These are phyloP conservation scores for Omphalotus guepiniiformis DNA, from an alignment of 768 basidiomycete genomes.

Conservation along the genomic window DNA sequence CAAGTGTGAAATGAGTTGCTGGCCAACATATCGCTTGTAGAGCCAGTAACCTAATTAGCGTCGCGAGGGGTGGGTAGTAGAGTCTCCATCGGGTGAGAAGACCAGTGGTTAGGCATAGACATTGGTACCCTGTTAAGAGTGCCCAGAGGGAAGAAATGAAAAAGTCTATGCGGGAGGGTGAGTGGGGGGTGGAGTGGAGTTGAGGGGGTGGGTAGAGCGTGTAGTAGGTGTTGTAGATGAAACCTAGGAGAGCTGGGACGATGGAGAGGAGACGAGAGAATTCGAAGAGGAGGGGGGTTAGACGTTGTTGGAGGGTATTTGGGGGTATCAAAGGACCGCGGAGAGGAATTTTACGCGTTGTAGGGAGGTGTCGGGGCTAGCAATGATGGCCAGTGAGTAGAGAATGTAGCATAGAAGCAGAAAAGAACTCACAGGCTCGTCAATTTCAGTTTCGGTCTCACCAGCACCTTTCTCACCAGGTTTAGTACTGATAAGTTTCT, in stretches of 20 bases:
- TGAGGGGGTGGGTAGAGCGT: constrained; percentile 40
- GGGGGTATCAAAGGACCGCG: constrained; percentile 50
- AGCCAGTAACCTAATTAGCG: constrained; percentile 87
- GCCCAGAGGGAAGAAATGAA: constrained; percentile 72
- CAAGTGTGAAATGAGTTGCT: constrained; percentile 81
- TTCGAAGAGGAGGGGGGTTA: constrained; percentile 65
- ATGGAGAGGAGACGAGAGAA: constrained; percentile 65
- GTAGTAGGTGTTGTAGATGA: constrained; percentile 57
- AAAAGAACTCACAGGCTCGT: constrained; percentile 3
- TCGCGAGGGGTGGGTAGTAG: constrained; percentile 85
- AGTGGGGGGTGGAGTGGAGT: constrained; percentile 15
- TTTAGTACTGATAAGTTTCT: constrained; percentile 5
- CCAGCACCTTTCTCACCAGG: constrained; percentile 9
- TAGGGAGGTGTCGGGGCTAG: constrained; percentile 65
- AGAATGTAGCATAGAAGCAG: neutral
- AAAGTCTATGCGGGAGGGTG: constrained; percentile 60
- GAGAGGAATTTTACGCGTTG: constrained; percentile 53
- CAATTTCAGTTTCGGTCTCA: constrained; percentile 6
- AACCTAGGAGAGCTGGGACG: constrained; percentile 68
- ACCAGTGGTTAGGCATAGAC: constrained; percentile 82
- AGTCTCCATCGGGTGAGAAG: constrained; percentile 86
- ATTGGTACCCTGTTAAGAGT: constrained; percentile 84
- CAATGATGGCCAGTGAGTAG: neutral
- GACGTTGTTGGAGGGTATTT: constrained; percentile 36
- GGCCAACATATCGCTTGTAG: constrained; percentile 98